A percentile compares a stretch with the other conserved stretches of the same genome.
Conservation (phyloP, 345 rosid species). For the Citrus medica region DNA sequence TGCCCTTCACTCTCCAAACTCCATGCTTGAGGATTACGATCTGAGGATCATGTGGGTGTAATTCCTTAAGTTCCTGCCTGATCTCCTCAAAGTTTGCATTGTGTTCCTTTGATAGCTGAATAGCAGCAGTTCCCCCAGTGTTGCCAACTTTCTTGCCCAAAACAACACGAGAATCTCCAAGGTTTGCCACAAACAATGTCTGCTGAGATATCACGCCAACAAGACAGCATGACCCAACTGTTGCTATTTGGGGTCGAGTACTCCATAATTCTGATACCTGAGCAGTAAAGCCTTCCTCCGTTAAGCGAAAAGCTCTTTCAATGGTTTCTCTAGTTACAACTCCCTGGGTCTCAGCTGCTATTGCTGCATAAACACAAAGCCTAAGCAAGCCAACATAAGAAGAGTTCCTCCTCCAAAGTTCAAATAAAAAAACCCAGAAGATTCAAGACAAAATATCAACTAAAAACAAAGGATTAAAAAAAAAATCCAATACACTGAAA, state of each 20-base stretch:
- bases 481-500: neutral
- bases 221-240: conserved; percentile 81
- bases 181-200: conserved; percentile 82
- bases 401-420: conserved; percentile 26
- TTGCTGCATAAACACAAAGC: conserved; percentile 83
- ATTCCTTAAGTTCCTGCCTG: conserved; percentile 78
- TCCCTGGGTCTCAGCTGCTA: conserved; percentile 64
- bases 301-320: conserved; percentile 63
- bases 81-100: conserved; percentile 78
- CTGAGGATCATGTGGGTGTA: conserved; percentile 83
- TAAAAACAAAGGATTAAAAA: neutral
- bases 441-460: neutral
- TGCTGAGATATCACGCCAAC: conserved; percentile 76
- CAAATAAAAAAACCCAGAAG: neutral
- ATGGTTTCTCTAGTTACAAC: conserved; percentile 69
- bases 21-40: conserved; percentile 83
- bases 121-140: conserved; percentile 64
- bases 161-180: conserved; percentile 85
- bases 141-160: conserved; percentile 80
- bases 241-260: conserved; percentile 59
- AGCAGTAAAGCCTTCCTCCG: conserved; percentile 79
- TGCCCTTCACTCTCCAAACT: conserved; percentile 95
- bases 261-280: conserved; percentile 68
- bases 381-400: conserved; percentile 72
- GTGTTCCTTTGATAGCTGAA: conserved; percentile 84